phyloP scores from a whole-genome alignment of 2,329 filamentous ascomycete species.

The Endoconidiophora polonica region DNA sequence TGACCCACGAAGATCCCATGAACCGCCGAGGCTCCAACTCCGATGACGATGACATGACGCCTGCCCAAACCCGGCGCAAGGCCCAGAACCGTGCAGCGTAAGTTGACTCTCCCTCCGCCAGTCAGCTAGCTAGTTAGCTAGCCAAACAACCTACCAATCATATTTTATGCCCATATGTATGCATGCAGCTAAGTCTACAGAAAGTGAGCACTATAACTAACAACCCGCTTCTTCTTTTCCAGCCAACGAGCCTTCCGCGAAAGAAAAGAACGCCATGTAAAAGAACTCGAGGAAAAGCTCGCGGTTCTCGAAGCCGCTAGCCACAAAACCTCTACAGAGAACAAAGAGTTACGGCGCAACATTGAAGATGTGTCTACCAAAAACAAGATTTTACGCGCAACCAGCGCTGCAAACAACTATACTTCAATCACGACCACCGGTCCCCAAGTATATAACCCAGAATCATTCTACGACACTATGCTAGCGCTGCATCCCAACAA shows the following conservation, averaged over 20 bases:
- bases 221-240: not conserved
- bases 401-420: slow-evolving; percentile 19
- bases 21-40: slow-evolving; percentile 26
- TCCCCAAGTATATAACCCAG: slow-evolving; percentile 54
- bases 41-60: slow-evolving; percentile 38
- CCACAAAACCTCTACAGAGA: slow-evolving; percentile 58
- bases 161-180: too few relatives aligned
- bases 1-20: slow-evolving; percentile 21
- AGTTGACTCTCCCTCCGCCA: slow-evolving; percentile 19
- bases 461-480: slow-evolving; percentile 51
- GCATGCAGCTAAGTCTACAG: not conserved
- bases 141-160: slow-evolving; percentile 13
- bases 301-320: slow-evolving; percentile 59
- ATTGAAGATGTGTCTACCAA: slow-evolving; percentile 74
- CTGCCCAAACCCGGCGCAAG: slow-evolving; percentile 41
- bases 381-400: slow-evolving; percentile 82
- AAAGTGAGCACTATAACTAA: too few relatives aligned
- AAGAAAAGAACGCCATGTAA: slow-evolving; percentile 85
- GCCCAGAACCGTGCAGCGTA: slow-evolving; percentile 46
- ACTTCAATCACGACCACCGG: slow-evolving; percentile 35
- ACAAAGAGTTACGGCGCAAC: slow-evolving; percentile 70
- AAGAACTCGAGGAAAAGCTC: slow-evolving; percentile 73
- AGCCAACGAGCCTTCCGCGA: slow-evolving; percentile 94
- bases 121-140: not conserved
- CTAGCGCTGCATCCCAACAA: slow-evolving; percentile 46